Conservation (phyloP, 768 basidiomycete genomes). For the Ramaria sp. region DNA sequence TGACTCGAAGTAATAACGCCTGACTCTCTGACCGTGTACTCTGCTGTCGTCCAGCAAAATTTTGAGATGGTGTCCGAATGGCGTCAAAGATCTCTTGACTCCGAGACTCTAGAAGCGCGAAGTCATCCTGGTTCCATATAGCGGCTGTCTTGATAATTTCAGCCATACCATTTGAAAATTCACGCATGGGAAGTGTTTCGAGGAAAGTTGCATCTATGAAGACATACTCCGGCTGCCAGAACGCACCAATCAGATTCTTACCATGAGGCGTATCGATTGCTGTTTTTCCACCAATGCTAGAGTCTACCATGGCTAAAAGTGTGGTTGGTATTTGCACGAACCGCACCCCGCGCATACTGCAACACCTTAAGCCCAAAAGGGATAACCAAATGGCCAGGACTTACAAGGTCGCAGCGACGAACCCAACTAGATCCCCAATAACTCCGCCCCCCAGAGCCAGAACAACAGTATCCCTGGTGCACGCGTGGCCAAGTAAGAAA, state of each 20-base stretch:
- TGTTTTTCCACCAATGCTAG: slow-evolving; percentile 94
- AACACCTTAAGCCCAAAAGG: background rate
- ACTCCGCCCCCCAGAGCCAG: slow-evolving; percentile 95
- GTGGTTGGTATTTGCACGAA: slow-evolving; percentile 97
- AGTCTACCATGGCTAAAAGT: slow-evolving; percentile 97
- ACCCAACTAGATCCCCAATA: slow-evolving; percentile 93
- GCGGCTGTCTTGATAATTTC: slow-evolving; percentile 99
- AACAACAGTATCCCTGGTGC: slow-evolving; percentile 88
- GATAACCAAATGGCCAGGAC: slow-evolving; percentile 19
- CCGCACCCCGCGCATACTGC: slow-evolving; percentile 92
- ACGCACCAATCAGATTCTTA: slow-evolving; percentile 96
- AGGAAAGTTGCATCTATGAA: slow-evolving; percentile 97
- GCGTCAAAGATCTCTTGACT: slow-evolving; percentile 73
- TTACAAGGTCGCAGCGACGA: slow-evolving; percentile 94
- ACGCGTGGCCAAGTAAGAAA: slow-evolving; percentile 76
- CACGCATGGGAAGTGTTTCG: slow-evolving; percentile 81
- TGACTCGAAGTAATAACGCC: slow-evolving; percentile 79
- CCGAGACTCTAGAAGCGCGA: slow-evolving; percentile 81
- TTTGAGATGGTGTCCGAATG: slow-evolving; percentile 57
- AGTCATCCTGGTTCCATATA: slow-evolving; percentile 94
- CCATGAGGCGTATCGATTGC: slow-evolving; percentile 98
- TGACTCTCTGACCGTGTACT: slow-evolving; percentile 64
- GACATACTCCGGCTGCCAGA: slow-evolving; percentile 96
- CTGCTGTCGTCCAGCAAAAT: slow-evolving; percentile 45
- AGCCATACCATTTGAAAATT: slow-evolving; percentile 98